These are phyloP conservation scores for Casuarina glauca DNA, from an alignment of 306 rosid species.

Conservation along the genomic window DNA sequence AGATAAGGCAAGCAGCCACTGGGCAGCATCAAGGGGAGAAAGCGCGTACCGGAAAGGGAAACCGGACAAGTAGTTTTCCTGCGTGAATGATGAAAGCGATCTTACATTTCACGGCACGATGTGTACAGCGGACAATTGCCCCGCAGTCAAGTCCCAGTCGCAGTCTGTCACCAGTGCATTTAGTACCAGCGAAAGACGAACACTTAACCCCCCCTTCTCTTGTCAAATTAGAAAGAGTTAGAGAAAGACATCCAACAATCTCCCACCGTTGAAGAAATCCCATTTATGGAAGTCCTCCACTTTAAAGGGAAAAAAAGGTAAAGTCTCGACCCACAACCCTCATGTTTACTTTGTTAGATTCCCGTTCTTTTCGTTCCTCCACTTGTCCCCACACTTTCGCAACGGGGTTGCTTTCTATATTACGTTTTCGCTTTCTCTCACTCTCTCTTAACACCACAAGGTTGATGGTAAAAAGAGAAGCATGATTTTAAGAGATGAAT, in stretches of 20 bases:
- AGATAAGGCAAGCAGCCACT: slow-evolving; percentile 1
- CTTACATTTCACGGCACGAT: slow-evolving; percentile 34
- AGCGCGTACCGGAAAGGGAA: slow-evolving; percentile 49
- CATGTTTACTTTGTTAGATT: slow-evolving; percentile 17
- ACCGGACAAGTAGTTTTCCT: slow-evolving; percentile 48
- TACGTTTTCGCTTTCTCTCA: not conserved
- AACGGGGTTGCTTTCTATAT: not conserved
- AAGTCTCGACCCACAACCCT: slow-evolving; percentile 20
- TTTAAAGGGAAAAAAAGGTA: slow-evolving; percentile 18
- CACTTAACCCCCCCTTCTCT: slow-evolving; percentile 1
- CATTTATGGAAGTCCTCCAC: slow-evolving; percentile 40
- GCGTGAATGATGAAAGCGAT: slow-evolving; percentile 61
- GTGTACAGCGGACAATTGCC: slow-evolving; percentile 23
- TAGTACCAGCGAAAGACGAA: slow-evolving; percentile 20
- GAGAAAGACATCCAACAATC: slow-evolving; percentile 28
- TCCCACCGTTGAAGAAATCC: slow-evolving; percentile 47
- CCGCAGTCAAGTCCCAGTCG: slow-evolving; percentile 42
- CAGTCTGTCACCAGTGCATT: slow-evolving; percentile 23
- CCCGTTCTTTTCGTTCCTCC: slow-evolving; percentile 24
- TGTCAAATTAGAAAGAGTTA: not conserved
- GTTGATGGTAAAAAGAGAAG: slow-evolving; percentile 21
- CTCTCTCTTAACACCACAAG: not conserved
- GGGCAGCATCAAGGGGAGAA: slow-evolving; percentile 20
- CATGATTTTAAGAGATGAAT: slow-evolving; percentile 19
- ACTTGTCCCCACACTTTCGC: not conserved